Base-by-base conservation (phyloP, 139 green algal species). In the Micractinium conductrix region DNA sequence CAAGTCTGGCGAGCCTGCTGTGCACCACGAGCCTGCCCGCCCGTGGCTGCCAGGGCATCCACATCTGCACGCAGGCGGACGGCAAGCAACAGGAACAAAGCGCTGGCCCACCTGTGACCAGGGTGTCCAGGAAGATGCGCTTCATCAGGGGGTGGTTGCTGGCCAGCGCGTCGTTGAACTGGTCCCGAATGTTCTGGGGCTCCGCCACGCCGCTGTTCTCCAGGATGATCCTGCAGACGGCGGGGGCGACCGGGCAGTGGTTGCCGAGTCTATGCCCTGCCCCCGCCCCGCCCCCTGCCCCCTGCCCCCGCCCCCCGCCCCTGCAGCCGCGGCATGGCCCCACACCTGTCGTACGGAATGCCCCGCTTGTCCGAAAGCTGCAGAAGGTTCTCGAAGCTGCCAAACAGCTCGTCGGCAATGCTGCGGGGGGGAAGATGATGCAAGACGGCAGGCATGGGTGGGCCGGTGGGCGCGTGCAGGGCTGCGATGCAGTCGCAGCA, bases 201-300 rank as follows among this genome's bases (percentile, higher is more conserved):
- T 98, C 96, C 8, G 96, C 96, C 24, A 98, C 96, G 9, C 96
- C 96, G 30, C 90, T 95, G 90, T 97, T 98, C 88, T 98, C 96
- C 74, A 98, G 80, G 4, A 98, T 68, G 60, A 68, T 68, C 60
- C 60, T 68, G 60, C 60, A 37, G 26, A 26, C n/a, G n/a, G n/a
- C n/a, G n/a, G n/a, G n/a, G n/a, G n/a, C n/a, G n/a, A n/a, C n/a
- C n/a, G n/a, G n/a, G n/a, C n/a, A n/a, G n/a, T n/a, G n/a, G n/a
- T n/a, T n/a, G n/a, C n/a, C n/a, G n/a, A n/a, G n/a, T n/a, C n/a
- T n/a, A n/a, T n/a, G 42, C 63, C 63, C 53, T 62, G 53, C 53
- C 53, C 53, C 24, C n/a, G 53, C 19, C 19, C 53, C 5, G 53
- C 53, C 53, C 2, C 53, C 5, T 22, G 8, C 44, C 44, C 5